phyloP scores from a whole-genome alignment of 2,329 filamentous ascomycete genomes.

The Colletotrichum zoysiae region DNA sequence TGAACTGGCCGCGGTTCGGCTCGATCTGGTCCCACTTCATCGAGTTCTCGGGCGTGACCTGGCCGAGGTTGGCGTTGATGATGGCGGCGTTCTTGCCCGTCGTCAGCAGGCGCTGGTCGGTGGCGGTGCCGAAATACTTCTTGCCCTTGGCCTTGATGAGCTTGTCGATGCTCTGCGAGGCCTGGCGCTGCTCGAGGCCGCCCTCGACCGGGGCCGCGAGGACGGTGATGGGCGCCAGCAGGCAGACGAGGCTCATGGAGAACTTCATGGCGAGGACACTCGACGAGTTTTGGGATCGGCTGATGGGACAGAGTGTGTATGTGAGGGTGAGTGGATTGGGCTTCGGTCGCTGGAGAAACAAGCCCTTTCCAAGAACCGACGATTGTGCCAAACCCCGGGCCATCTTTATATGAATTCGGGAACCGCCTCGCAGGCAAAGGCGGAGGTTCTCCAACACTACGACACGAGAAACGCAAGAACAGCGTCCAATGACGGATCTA shows the following conservation, averaged over 20 bases:
- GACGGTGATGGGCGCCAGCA: slow-evolving; percentile 54
- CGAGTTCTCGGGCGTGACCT: slow-evolving; percentile 76
- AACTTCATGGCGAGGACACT: slow-evolving; percentile 43
- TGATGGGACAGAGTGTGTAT: not conserved
- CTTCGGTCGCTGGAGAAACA: not conserved
- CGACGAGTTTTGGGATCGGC: not conserved
- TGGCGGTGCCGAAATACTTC: slow-evolving; percentile 71
- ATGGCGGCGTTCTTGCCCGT: slow-evolving; percentile 65
- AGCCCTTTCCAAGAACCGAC: not conserved
- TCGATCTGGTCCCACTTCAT: slow-evolving; percentile 77
- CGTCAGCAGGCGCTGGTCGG: slow-evolving; percentile 66
- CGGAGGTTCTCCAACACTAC: not conserved
- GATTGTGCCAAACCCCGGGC: not conserved
- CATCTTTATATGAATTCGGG: not conserved
- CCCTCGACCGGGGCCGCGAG: slow-evolving; percentile 48
- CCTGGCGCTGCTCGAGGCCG: slow-evolving; percentile 53
- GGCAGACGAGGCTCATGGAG: slow-evolving; percentile 48
- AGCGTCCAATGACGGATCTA: not conserved
- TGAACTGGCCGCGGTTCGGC: slow-evolving; percentile 63
- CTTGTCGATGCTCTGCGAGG: slow-evolving; percentile 63
- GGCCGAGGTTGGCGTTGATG: slow-evolving; percentile 72
- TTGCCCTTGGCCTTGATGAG: slow-evolving; percentile 74
- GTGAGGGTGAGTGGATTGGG: not conserved
- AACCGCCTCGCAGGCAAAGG: too few relatives aligned
- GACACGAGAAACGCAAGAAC: not conserved